Evolutionary conservation across 805 yeast genomes (phyloP).

Genomic region (Candida andamanensis): DNA sequence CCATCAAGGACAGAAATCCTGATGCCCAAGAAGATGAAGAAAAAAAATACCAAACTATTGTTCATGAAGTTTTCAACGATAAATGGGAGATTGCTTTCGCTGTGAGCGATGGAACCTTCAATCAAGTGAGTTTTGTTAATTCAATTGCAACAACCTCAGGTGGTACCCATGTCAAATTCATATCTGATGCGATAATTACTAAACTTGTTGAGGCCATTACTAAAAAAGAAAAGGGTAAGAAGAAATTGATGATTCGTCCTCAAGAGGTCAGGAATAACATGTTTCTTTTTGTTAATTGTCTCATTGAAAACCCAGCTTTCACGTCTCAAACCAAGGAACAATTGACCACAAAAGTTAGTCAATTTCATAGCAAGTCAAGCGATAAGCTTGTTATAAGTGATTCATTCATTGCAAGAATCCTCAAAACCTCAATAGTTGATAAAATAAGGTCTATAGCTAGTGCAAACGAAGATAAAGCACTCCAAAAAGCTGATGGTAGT

Average conservation of each 20-base stretch:
- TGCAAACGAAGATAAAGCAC: slow-evolving; percentile 80
- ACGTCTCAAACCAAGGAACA: slow-evolving; percentile 98
- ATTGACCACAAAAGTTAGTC: slow-evolving; percentile 79
- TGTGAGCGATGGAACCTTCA: slow-evolving; percentile 82
- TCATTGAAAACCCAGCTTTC: slow-evolving; percentile 94
- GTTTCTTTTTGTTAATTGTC: slow-evolving; percentile 86
- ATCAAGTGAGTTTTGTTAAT: slow-evolving; percentile 94
- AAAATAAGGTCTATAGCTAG: slow-evolving; percentile 79
- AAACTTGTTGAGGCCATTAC: slow-evolving; percentile 65
- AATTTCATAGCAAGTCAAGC: slow-evolving; percentile 72
- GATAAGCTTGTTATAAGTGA: slow-evolving; percentile 65
- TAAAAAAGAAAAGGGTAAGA: slow-evolving; percentile 61
- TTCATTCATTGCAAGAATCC: slow-evolving; percentile 63
- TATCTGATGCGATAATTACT: slow-evolving; percentile 77
- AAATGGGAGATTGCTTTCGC: slow-evolving; percentile 98
- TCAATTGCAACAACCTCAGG: slow-evolving; percentile 97
- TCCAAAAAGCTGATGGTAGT: slow-evolving; percentile 85
- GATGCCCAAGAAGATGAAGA: slow-evolving; percentile 31
- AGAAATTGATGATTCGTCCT: slow-evolving; percentile 70
- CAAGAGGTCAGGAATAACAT: slow-evolving; percentile 86
- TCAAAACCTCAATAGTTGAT: slow-evolving; percentile 65
- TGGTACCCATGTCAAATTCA: slow-evolving; percentile 88
- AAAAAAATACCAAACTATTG: slow-evolving; percentile 42
- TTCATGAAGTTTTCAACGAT: slow-evolving; percentile 75
- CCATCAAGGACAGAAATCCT: slow-evolving; percentile 53